A percentile compares a stretch with the other conserved stretches of the same genome.
Evolutionary conservation across 78 protist species (phyloP).

Genomic region (Paulinella micropora): DNA sequence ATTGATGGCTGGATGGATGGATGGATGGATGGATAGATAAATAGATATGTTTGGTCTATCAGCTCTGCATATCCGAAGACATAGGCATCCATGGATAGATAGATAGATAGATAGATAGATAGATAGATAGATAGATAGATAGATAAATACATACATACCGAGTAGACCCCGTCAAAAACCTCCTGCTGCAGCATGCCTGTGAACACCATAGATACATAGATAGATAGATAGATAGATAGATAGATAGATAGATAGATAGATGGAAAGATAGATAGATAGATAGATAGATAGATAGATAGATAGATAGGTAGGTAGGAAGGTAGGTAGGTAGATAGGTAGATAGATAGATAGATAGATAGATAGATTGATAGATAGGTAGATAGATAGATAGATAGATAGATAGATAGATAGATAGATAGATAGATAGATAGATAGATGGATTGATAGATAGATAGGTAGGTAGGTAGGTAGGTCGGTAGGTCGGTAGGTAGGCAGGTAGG

Average conservation of each 20-base stretch:
- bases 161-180: not conserved
- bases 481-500: no score
- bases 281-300: not conserved
- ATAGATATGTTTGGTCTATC: no score
- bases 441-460: not conserved
- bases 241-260: not conserved
- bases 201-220: not conserved
- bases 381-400: not conserved
- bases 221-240: not conserved
- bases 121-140: not conserved
- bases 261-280: not conserved
- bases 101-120: not conserved
- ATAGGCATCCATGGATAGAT: no score
- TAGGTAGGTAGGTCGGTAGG: no score
- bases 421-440: not conserved
- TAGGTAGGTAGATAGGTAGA: not conserved
- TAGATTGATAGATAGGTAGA: not conserved
- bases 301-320: not conserved
- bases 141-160: not conserved
- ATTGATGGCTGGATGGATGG: no score
- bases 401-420: not conserved
- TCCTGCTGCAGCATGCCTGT: not conserved
- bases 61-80: no score
- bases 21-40: no score
- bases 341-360: not conserved